Percentiles rank a stretch among this genome's conserved stretches.
Evolutionary conservation across 768 basidiomycete genomes (phyloP).

Genomic region (Psilocybe subaeruginosa): DNA sequence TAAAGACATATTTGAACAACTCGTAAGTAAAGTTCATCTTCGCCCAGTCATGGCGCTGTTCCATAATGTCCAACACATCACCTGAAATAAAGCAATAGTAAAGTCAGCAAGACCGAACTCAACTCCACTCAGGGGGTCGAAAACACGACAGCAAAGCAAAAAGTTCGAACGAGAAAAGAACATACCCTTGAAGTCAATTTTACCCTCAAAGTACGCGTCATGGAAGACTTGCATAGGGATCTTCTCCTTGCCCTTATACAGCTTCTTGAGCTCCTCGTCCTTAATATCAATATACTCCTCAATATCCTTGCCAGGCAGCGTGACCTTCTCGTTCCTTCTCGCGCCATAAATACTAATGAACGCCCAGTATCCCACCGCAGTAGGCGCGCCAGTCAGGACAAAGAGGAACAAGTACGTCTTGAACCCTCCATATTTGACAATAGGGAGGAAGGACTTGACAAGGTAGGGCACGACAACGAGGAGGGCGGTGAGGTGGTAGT

Average conservation of each 20-base stretch:
- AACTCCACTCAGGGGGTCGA: background rate
- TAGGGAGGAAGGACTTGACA: conserved; percentile 78
- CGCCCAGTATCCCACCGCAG: conserved; percentile 88
- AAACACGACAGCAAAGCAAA: background rate
- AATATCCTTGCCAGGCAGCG: conserved; percentile 82
- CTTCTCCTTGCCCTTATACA: conserved; percentile 84
- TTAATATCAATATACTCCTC: conserved; percentile 92
- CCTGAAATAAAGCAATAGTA: conserved; percentile 45
- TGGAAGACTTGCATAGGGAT: conserved; percentile 98
- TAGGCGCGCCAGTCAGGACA: conserved; percentile 72
- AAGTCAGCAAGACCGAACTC: conserved; percentile 11
- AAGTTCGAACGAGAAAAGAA: conserved; percentile 6
- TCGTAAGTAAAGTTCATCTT: conserved; percentile 89
- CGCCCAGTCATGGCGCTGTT: conserved; percentile 95
- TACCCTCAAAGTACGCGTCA: conserved; percentile 96
- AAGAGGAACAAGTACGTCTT: conserved; percentile 86
- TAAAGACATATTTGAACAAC: conserved; percentile 93
- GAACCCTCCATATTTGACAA: conserved; percentile 84
- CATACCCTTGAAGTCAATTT: conserved; percentile 94
- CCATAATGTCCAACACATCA: conserved; percentile 92
- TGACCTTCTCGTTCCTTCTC: conserved; percentile 84
- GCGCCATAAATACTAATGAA: conserved; percentile 81
- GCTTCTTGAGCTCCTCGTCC: conserved; percentile 76
- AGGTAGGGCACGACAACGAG: conserved; percentile 84
- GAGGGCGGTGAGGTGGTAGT: conserved; percentile 74